A percentile compares a stretch with the other conserved stretches of the same genome.
Evolutionary conservation across 371 early-diverging fungal species (phyloP).

Genomic region (Mortierella sp.): DNA sequence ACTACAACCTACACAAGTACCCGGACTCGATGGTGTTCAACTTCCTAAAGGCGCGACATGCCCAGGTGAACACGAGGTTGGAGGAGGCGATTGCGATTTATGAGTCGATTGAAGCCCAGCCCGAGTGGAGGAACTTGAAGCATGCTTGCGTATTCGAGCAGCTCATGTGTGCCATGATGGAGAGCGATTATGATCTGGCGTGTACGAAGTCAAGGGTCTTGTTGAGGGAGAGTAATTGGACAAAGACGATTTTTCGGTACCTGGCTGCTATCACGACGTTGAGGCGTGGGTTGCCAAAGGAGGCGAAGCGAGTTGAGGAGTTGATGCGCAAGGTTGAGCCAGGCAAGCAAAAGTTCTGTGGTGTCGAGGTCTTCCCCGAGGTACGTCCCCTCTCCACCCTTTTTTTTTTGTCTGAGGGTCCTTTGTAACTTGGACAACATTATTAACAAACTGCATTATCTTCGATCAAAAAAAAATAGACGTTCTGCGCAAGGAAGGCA

Average conservation of each 20-base stretch:
- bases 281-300: conserved; percentile 40
- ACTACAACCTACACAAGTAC: conserved; percentile 48
- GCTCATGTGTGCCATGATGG: conserved; percentile 56
- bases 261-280: conserved; percentile 49
- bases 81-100: conserved; percentile 46
- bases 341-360: conserved; percentile 50
- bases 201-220: conserved; percentile 45
- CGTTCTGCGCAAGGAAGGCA: conserved; percentile 49
- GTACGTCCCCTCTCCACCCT: background rate
- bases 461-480: conserved; percentile 13
- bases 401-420: too few species aligned
- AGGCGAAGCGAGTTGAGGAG: conserved; percentile 33
- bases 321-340: conserved; percentile 51
- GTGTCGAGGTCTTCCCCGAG: conserved; percentile 51
- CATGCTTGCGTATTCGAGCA: conserved; percentile 42
- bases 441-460: background rate
- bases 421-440: background rate
- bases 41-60: conserved; percentile 40
- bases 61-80: conserved; percentile 46
- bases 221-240: conserved; percentile 53
- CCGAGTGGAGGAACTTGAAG: conserved; percentile 39
- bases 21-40: conserved; percentile 43
- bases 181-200: conserved; percentile 40
- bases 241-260: conserved; percentile 50
- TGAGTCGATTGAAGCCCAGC: conserved; percentile 33